Percentiles rank a stretch among this genome's conserved stretches.
Conservation (phyloP, 345 rosid genomes). For the Salix exigua region DNA sequence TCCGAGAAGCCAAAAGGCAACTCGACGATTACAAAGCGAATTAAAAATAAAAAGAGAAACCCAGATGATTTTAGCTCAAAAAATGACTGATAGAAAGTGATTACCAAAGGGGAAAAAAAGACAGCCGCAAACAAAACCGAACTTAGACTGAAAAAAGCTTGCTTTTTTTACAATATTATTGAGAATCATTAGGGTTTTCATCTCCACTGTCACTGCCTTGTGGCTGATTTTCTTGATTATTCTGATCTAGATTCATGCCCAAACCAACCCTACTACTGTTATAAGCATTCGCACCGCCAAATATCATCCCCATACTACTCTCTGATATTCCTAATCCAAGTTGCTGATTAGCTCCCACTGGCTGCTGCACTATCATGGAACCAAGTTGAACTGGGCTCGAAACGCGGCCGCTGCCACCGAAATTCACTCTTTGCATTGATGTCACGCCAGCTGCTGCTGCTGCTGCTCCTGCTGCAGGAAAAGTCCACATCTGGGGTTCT, state of each 20-base stretch:
- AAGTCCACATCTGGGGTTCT: slow-evolving; percentile 68
- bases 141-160: neutral
- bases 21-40: neutral
- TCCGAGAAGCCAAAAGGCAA: neutral
- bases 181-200: slow-evolving; percentile 43
- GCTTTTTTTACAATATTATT: slow-evolving; percentile 12
- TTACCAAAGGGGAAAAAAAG: neutral
- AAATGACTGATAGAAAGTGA: neutral
- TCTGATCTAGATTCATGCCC: slow-evolving; percentile 60
- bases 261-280: slow-evolving; percentile 36
- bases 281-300: slow-evolving; percentile 29
- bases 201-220: slow-evolving; percentile 47
- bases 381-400: slow-evolving; percentile 52
- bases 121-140: neutral
- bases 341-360: slow-evolving; percentile 51
- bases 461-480: slow-evolving; percentile 28
- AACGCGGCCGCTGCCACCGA: slow-evolving; percentile 44
- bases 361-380: slow-evolving; percentile 64
- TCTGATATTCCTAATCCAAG: slow-evolving; percentile 56
- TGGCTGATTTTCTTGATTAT: slow-evolving; percentile 36
- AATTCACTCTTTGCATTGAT: slow-evolving; percentile 29
- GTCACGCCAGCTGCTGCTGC: slow-evolving; percentile 14
- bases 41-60: neutral
- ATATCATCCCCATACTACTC: slow-evolving; percentile 42
- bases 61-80: neutral